phyloP scores from a whole-genome alignment of 2,329 filamentous ascomycete genomes.

The Dactylellina parvicollis region DNA sequence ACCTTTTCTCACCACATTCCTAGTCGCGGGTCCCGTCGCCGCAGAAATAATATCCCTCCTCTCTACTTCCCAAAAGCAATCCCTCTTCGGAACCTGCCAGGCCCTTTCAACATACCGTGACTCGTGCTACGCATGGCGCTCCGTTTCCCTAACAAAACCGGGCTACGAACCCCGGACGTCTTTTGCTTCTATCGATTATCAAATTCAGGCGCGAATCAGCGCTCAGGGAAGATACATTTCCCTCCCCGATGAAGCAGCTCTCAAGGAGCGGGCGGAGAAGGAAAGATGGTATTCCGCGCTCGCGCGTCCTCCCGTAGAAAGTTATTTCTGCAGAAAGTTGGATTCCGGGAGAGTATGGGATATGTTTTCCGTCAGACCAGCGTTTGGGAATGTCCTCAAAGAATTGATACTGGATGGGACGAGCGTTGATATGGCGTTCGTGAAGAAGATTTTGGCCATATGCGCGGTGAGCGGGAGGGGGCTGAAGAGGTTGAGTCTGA shows the following conservation, averaged over 20 bases:
- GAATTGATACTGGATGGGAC: slow-evolving; percentile 48
- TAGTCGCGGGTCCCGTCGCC: slow-evolving; percentile 36
- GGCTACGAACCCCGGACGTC: slow-evolving; percentile 44
- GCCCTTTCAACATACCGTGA: slow-evolving; percentile 36
- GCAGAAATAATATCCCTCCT: slow-evolving; percentile 47
- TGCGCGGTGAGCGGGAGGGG: slow-evolving; percentile 39
- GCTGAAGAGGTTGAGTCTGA: slow-evolving; percentile 39
- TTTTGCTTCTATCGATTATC: slow-evolving; percentile 30
- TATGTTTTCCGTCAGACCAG: slow-evolving; percentile 44
- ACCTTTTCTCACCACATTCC: slow-evolving; percentile 41
- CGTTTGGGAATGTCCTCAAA: slow-evolving; percentile 34
- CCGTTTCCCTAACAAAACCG: slow-evolving; percentile 32
- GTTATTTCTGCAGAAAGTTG: slow-evolving; percentile 34
- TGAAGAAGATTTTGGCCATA: slow-evolving; percentile 37
- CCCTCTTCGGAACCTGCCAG: slow-evolving; percentile 40
- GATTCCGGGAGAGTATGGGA: slow-evolving; percentile 35
- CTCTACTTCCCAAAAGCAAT: slow-evolving; percentile 41
- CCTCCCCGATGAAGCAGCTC: slow-evolving; percentile 23
- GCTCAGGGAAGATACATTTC: slow-evolving; percentile 37
- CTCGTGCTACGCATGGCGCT: slow-evolving; percentile 50
- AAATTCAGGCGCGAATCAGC: slow-evolving; percentile 28
- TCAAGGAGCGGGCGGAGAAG: slow-evolving; percentile 17
- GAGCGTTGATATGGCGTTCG: slow-evolving; percentile 36
- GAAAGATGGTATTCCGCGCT: slow-evolving; percentile 19
- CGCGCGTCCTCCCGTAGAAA: slow-evolving; percentile 33